Evolutionary conservation across 169 alveolate species (phyloP), one percentile per base, ranked within the genome.

Genomic region (Blepharisma undulans): DNA sequence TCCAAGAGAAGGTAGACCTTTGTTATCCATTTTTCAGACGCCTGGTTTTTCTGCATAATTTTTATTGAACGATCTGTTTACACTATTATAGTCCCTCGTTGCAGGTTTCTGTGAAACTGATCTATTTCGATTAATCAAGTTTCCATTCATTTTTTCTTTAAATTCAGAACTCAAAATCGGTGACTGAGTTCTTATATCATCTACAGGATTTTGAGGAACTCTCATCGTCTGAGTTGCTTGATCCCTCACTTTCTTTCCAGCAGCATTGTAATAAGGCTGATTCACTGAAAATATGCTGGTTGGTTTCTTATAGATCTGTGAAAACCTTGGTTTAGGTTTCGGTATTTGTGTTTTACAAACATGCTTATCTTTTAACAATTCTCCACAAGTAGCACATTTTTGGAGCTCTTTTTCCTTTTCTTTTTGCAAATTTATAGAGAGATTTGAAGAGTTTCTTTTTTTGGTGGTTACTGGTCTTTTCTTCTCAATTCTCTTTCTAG

Each of bases 191-290:
- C 66, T 48, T 48, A 48, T 48, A 48, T 48, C 66, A 10, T 48
- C 66, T 48, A 48, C 66, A 10, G 66, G 66, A 48, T 48, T 48
- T 48, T 48, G 66, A 48, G 66, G 66, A 5, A 48, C 12, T 18
- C 66, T 48, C 66, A 36, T 78, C 0, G 89, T 82, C 34, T 82
- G 89, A 4, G 89, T 82, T 22, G 89, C 89, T n/a, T 82, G 89
- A 82, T 82, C 89, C 76, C 89, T 82, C 22, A 82, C 89, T 30
- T 82, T 82, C 60, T 82, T 82, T 48, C 89, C 89, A 5, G 89
- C 89, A 16, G 89, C 89, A 82, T 82, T 82, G 22, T 82, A 82
- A 82, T 82, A 82, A 60, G 89, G 78, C 34, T 82, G 89, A 10
- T 21, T 22, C 7, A 22, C 60, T 34, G 29, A 4, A 60, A 19